These are phyloP conservation scores for Pythium phragmiticola DNA, from an alignment of 352 stramenopile species.

Conservation along the genomic window DNA sequence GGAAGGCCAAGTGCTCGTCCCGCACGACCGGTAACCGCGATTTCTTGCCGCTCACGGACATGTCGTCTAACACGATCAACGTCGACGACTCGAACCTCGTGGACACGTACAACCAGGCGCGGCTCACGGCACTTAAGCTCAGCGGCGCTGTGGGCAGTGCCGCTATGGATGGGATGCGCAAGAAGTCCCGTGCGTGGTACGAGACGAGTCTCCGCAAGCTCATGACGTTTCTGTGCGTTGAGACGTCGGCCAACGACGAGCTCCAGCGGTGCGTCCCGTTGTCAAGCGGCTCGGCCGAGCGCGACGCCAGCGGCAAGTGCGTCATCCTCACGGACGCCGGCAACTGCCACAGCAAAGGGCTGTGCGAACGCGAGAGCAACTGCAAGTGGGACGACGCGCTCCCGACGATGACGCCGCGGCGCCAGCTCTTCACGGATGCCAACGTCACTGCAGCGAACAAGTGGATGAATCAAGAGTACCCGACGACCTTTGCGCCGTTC, in stretches of 20 bases:
- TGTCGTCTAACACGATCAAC: conserved; percentile 59
- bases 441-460: conserved; percentile 54
- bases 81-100: conserved; percentile 51
- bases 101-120: conserved; percentile 68
- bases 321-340: conserved; percentile 45
- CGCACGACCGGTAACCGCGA: conserved; percentile 52
- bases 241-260: conserved; percentile 42
- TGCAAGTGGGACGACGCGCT: conserved; percentile 81
- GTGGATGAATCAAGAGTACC: conserved; percentile 71
- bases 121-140: conserved; percentile 65
- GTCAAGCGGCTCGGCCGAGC: conserved; percentile 46
- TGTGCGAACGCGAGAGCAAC: conserved; percentile 74
- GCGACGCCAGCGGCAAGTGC: conserved; percentile 52
- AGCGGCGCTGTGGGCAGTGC: conserved; percentile 54
- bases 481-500: conserved; percentile 63
- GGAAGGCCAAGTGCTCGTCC: conserved; percentile 57
- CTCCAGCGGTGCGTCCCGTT: conserved; percentile 59
- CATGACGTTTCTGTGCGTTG: conserved; percentile 68
- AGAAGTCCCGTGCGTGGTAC: conserved; percentile 70
- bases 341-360: conserved; percentile 54
- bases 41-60: conserved; percentile 55
- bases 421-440: conserved; percentile 52
- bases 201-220: conserved; percentile 60
- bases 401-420: conserved; percentile 34
- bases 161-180: conserved; percentile 68